These are phyloP conservation scores for Didymella exigua DNA, from an alignment of 2,329 filamentous ascomycete species.

Conservation along the genomic window DNA sequence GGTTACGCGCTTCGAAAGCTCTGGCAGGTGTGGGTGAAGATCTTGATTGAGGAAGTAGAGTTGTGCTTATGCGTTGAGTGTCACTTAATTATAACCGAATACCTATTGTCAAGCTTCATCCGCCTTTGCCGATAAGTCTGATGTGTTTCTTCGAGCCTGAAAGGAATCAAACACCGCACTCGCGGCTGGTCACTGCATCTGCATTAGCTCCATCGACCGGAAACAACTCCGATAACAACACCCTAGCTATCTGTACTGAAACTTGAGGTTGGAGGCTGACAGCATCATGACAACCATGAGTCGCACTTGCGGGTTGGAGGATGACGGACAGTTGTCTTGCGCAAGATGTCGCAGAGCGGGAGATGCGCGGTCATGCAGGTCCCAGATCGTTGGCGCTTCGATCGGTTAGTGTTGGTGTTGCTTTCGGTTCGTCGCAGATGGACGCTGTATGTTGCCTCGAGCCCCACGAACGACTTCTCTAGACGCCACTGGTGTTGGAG, in stretches of 20 bases:
- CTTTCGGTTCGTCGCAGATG: neutral
- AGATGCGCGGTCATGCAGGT: conserved; percentile 15
- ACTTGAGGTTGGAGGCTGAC: neutral
- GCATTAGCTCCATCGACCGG: neutral
- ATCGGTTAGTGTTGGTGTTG: conserved; percentile 9
- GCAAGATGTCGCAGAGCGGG: conserved; percentile 4
- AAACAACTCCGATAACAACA: neutral
- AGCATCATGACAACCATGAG: neutral
- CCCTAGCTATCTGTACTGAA: neutral
- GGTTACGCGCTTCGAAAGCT: neutral
- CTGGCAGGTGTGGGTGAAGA: neutral
- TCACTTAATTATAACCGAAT: neutral
- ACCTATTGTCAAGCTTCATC: neutral
- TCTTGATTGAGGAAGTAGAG: neutral
- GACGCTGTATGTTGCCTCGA: neutral
- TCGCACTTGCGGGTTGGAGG: conserved; percentile 1
- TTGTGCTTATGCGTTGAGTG: neutral
- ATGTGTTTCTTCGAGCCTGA: neutral
- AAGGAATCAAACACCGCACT: neutral
- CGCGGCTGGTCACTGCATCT: neutral
- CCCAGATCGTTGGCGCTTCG: conserved; percentile 9
- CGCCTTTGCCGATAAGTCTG: neutral
- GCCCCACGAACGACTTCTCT: neutral
- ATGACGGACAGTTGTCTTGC: conserved; percentile 7
- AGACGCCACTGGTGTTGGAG: neutral